Base-by-base conservation (phyloP, 805 yeast genomes). In the Candida nonsorbophila region DNA sequence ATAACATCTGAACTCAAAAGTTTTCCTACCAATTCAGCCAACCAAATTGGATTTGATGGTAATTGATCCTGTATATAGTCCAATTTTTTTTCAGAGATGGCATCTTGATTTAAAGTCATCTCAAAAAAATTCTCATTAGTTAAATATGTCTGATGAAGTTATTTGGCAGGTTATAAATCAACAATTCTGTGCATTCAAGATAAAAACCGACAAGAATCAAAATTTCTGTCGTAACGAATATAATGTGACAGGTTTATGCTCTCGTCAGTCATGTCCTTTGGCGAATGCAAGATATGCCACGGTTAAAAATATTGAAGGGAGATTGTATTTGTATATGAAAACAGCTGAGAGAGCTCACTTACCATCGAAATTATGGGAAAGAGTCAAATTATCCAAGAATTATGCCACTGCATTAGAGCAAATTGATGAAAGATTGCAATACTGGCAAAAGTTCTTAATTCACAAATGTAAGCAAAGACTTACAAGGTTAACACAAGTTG, bases 331-430 rank as follows among this genome's bases (percentile, higher is more conserved):
- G 20, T 92, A 92, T 61, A 92, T 92, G 86, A 92, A 92, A 56
- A 92, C 97, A 1, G 95, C 94, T 1, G 99, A 92, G 64, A 78
- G 99, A 62, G 94, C 95, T 13, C 97, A 92, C 53, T 84, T 87
- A 40, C 99, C 99, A 9, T 77, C 84, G 24, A 82, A 83, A 47
- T 65, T 85, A 54, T 92, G 99, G 99, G 97, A 92, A 61, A 74
- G 97, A 48, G 82, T 92, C 51, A 83, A 80, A 56, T 69, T 92
- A 37, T 83, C 92, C 26, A 87, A 85, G 58, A 88, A 92, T 57
- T 92, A 87, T 55, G 72, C 80, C 30, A 83, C 75, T 53, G 97
- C 97, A 1, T 68, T 92, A 48, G 72, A 73, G 40, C 99, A 92
- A 57, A 74, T 92, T 32, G 97, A 90, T 56, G 79, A 79, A 36